phyloP scores from a whole-genome alignment of 1,284 basidiomycete genomes.

The Malassezia psittaci region DNA sequence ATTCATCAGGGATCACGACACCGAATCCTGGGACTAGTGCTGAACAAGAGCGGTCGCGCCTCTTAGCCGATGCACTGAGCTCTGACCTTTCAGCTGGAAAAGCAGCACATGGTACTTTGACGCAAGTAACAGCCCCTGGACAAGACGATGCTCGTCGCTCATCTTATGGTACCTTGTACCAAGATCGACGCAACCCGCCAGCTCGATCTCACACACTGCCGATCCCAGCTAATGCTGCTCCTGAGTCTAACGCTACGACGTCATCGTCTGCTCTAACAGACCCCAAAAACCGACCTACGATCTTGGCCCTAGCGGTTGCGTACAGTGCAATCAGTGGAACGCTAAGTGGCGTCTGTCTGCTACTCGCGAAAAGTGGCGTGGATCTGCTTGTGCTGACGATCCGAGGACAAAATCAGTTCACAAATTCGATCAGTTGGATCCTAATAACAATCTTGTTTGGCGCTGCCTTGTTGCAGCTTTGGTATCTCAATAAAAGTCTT shows the following conservation, averaged over 20 bases:
- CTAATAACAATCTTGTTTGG: slow-evolving; percentile 61
- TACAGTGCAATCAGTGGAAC: slow-evolving; percentile 84
- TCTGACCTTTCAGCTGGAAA: neutral
- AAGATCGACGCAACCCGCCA: neutral
- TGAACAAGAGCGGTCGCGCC: slow-evolving; percentile 8
- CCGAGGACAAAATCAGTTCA: slow-evolving; percentile 67
- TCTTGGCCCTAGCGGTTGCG: slow-evolving; percentile 66
- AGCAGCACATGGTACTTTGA: slow-evolving; percentile 10
- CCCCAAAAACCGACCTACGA: slow-evolving; percentile 48
- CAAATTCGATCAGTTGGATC: slow-evolving; percentile 66
- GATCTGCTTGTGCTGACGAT: slow-evolving; percentile 76
- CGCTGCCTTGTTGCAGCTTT: slow-evolving; percentile 66
- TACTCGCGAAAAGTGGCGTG: slow-evolving; percentile 88
- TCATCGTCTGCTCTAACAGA: no score
- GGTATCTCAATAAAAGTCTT: slow-evolving; percentile 84
- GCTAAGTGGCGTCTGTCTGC: slow-evolving; percentile 81
- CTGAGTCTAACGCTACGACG: no score
- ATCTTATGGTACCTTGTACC: neutral
- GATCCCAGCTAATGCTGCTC: no score
- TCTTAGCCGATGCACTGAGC: neutral
- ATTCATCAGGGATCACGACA: slow-evolving; percentile 40
- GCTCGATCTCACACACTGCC: neutral
- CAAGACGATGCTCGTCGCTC: neutral
- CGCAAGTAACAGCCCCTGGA: neutral
- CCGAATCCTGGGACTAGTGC: slow-evolving; percentile 15